These are phyloP conservation scores for Pseudonitzschia multiseries DNA, from an alignment of 108 stramenopile genomes.

Conservation along the genomic window DNA sequence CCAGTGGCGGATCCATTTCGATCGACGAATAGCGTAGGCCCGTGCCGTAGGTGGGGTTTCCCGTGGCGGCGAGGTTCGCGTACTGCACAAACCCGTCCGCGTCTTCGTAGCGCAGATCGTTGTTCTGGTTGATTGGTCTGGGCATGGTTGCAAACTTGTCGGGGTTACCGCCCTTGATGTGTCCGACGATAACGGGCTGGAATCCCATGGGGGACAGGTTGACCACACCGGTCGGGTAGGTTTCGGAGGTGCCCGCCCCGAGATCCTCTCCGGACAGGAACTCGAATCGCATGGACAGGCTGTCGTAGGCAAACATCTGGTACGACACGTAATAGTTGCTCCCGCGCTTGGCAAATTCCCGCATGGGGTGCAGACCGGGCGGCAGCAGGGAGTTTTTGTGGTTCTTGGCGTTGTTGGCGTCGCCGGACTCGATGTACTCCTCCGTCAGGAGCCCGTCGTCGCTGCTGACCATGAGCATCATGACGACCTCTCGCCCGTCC, in stretches of 20 bases:
- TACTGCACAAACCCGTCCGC: neutral
- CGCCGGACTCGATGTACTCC: neutral
- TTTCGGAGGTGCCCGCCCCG: neutral
- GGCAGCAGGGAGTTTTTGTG: slow-evolving; percentile 1
- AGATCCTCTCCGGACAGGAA: neutral
- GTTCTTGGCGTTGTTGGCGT: slow-evolving; percentile 6
- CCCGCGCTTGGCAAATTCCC: neutral
- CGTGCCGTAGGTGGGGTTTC: neutral
- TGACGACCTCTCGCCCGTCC: neutral
- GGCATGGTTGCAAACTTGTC: neutral
- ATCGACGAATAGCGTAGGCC: neutral
- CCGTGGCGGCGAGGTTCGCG: neutral
- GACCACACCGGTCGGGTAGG: slow-evolving; percentile 1
- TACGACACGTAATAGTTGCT: neutral
- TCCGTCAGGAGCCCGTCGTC: neutral
- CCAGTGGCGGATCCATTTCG: neutral
- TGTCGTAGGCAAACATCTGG: neutral
- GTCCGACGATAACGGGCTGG: neutral
- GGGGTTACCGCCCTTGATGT: neutral
- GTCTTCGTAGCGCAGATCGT: neutral
- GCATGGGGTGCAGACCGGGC: neutral
- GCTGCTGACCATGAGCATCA: neutral
- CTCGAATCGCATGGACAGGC: neutral
- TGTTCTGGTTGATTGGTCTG: neutral
- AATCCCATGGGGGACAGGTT: neutral